Evolutionary conservation across 768 basidiomycete genomes (phyloP).

Genomic region (button mushroom (Agaricus bisporus)): DNA sequence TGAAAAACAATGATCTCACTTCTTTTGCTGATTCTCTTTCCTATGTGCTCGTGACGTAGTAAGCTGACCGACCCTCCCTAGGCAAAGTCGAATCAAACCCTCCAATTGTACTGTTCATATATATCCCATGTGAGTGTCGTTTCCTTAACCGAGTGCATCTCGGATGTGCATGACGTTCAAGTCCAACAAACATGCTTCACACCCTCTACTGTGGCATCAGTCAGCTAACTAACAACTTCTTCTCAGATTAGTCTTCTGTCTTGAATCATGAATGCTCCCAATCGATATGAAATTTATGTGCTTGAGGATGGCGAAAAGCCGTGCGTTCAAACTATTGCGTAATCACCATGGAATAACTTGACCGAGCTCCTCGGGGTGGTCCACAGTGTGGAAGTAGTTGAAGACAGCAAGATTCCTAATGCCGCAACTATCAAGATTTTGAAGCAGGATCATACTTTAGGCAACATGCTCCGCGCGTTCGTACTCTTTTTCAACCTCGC

Average conservation of each 20-base stretch:
- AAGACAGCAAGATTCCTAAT: conserved; percentile 97
- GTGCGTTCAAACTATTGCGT: conserved; percentile 47
- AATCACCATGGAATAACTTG: conserved; percentile 7
- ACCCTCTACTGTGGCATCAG: background rate
- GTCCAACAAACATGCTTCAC: conserved; percentile 1
- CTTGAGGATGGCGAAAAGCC: conserved; percentile 90
- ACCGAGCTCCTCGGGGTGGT: background rate
- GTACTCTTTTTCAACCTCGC: background rate
- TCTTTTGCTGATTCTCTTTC: conserved; percentile 35
- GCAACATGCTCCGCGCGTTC: conserved; percentile 93
- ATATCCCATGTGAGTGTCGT: background rate
- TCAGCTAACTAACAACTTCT: conserved; percentile 10
- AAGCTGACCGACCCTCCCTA: background rate
- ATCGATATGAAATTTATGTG: conserved; percentile 85
- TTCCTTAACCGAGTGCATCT: background rate
- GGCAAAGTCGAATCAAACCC: background rate
- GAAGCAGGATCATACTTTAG: conserved; percentile 97
- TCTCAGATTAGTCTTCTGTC: conserved; percentile 12
- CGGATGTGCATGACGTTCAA: conserved; percentile 5
- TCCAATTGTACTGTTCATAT: no score
- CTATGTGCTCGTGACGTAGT: background rate
- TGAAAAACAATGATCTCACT: conserved; percentile 54
- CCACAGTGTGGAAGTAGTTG: conserved; percentile 76
- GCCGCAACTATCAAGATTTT: conserved; percentile 92
- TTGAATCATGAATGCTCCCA: conserved; percentile 82